Evolutionary conservation across 257 asterid species (phyloP).

Genomic region (Handroanthus guayacan): DNA sequence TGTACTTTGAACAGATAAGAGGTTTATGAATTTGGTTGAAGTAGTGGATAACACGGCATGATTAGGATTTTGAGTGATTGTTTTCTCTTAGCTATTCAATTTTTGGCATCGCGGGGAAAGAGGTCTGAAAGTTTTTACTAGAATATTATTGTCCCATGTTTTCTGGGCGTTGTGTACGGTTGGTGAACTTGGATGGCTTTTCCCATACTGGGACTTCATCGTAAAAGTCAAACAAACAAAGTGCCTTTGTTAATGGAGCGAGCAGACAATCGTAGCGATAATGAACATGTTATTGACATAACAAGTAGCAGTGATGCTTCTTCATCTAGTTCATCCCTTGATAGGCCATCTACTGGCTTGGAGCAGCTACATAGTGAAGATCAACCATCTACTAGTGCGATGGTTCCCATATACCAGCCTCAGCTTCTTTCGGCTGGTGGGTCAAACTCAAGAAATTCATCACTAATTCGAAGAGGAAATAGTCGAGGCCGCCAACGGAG

Average conservation of each 20-base stretch:
- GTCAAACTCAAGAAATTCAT: conserved; percentile 64
- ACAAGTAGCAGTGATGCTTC: conserved; percentile 62
- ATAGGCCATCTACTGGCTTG: conserved; percentile 49
- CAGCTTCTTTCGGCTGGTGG: conserved; percentile 57
- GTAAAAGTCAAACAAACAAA: conserved; percentile 59
- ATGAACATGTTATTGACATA: conserved; percentile 74
- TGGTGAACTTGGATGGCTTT: conserved; percentile 65
- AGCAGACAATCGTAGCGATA: conserved; percentile 43
- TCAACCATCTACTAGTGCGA: conserved; percentile 68
- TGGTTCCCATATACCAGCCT: conserved; percentile 60
- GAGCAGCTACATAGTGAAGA: conserved; percentile 60
- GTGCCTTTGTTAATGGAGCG: conserved; percentile 72
- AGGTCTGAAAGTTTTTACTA: conserved; percentile 29
- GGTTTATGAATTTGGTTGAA: conserved; percentile 24
- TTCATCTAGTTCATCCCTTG: conserved; percentile 61
- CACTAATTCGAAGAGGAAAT: conserved; percentile 70
- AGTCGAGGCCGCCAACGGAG: conserved; percentile 75
- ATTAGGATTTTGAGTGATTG: conserved; percentile 22
- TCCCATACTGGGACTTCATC: conserved; percentile 65
- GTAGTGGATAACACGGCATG: conserved; percentile 4
- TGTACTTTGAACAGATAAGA: conserved; percentile 40
- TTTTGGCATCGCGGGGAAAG: conserved; percentile 23
- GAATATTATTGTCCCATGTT: conserved; percentile 55
- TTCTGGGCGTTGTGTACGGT: conserved; percentile 44
- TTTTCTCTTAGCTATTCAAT: neutral